These are phyloP conservation scores for Entonaema liquescens DNA, from an alignment of 495 filamentous ascomycete genomes.

Conservation along the genomic window DNA sequence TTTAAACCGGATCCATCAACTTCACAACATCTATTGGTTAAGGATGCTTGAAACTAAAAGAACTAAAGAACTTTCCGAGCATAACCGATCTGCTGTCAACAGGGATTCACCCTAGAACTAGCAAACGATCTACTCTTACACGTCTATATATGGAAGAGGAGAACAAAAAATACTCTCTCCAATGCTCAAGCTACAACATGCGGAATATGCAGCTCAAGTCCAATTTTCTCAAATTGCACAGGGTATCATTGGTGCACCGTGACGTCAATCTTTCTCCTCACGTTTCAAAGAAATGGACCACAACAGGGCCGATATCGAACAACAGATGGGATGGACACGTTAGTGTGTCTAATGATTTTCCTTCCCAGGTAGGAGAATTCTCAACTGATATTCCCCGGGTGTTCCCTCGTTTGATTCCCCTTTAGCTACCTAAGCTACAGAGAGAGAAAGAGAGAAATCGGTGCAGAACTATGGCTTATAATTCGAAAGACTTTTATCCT, in stretches of 20 bases:
- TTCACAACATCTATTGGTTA: background rate
- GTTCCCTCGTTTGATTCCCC: slow-evolving; percentile 9
- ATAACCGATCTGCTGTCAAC: background rate
- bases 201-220: slow-evolving; percentile 28
- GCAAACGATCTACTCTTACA: background rate
- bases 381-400: slow-evolving; percentile 6
- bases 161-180: background rate
- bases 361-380: slow-evolving; percentile 19
- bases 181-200: background rate
- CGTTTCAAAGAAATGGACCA: slow-evolving; percentile 44
- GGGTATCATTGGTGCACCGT: slow-evolving; percentile 34
- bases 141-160: background rate
- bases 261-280: slow-evolving; percentile 44
- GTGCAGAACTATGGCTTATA: slow-evolving; percentile 39
- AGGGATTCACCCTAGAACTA: background rate
- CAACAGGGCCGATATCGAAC: slow-evolving; percentile 36
- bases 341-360: slow-evolving; percentile 22
- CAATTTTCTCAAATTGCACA: slow-evolving; percentile 30
- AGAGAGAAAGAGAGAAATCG: background rate
- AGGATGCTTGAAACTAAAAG: too few species aligned
- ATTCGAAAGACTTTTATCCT: slow-evolving; percentile 46
- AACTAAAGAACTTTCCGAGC: background rate
- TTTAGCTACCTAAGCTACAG: background rate
- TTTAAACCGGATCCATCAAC: background rate
- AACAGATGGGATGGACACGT: background rate